Evolutionary conservation across 2,329 filamentous ascomycete species (phyloP), one percentile per base, ranked within the genome.

Genomic region (Nemania sp.): DNA sequence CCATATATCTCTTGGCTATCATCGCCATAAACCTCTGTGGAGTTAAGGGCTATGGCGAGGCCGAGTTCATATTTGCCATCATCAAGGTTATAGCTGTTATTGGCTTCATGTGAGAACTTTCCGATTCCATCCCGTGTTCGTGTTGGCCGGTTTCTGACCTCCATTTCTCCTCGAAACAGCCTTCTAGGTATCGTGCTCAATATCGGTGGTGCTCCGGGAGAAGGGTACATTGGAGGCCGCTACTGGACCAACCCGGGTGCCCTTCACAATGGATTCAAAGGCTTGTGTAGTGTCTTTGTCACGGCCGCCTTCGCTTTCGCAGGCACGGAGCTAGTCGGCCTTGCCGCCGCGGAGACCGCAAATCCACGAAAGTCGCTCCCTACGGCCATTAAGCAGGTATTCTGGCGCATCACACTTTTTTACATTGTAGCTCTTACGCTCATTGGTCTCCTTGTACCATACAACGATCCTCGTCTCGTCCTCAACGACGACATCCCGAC

Each of bases 321-420:
- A 1, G 90, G 90, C 11, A 92, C 89, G 1, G 90, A 92, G 72
- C 80, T 91, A 11, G 88, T 92, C 50, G 90, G 90, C 54, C 83
- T 93, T 13, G 89, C 90, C 3, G 90, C 90, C 1, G 90, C 90
- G 34, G 90, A 93, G 73, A 90, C 90, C 1, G 86, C 83, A n/a
- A 91, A 92, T 70, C 90, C 90, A 2, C 83, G 89, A 59, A 91
- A 95, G 72, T 90, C 89, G 1, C 81, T 97, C 0, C 93, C 93
- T 0, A 92, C 87, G 0, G 93, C 93, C 12, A 87, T 96, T 70
- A 96, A 96, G 78, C 92, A 96, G 74, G 92, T 97, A 20, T 97
- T 97, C 76, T 97, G 93, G 92, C 89, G 93, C 70, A 96, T 97
- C 71, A 87, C 87, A 3, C 82, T 96, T 58, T 97, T 97, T 79